phyloP scores from a whole-genome alignment of 2,329 filamentous ascomycete genomes.

The Colletotrichum tropicicola region DNA sequence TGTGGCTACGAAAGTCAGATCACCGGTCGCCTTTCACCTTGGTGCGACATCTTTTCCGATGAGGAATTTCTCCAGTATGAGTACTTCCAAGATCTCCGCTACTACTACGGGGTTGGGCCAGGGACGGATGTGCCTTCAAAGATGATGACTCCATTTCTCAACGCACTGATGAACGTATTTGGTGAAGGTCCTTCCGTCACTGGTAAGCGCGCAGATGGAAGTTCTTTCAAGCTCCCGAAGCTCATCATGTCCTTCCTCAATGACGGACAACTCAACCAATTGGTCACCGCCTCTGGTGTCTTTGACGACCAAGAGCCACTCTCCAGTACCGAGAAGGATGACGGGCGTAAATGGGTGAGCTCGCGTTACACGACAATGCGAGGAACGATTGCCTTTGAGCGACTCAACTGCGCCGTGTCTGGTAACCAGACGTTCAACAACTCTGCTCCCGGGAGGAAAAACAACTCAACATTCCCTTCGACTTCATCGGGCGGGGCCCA shows the following conservation, averaged over 20 bases:
- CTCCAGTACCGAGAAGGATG: constrained; percentile 54
- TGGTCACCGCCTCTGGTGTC: constrained; percentile 67
- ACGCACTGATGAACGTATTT: constrained; percentile 62
- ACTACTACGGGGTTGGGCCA: constrained; percentile 72
- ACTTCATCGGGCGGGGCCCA: neutral
- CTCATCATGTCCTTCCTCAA: constrained; percentile 71
- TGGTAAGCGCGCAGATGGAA: constrained; percentile 56
- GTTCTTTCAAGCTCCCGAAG: constrained; percentile 59
- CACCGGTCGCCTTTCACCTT: constrained; percentile 67
- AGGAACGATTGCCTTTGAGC: constrained; percentile 72
- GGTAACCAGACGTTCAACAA: constrained; percentile 21
- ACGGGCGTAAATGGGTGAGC: constrained; percentile 60
- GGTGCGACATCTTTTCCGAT: constrained; percentile 69
- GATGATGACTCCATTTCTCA: constrained; percentile 70
- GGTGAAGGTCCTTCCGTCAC: constrained; percentile 57
- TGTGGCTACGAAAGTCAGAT: constrained; percentile 78
- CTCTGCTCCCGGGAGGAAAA: neutral
- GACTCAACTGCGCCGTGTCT: constrained; percentile 58
- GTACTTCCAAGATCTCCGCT: constrained; percentile 73
- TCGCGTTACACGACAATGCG: constrained; percentile 69
- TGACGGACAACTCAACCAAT: constrained; percentile 71
- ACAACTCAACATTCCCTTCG: neutral
- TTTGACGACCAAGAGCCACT: constrained; percentile 65
- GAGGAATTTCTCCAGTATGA: constrained; percentile 71
- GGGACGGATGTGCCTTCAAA: constrained; percentile 61